Percentiles rank a stretch among this genome's conserved stretches.
Evolutionary conservation across 2,329 filamentous ascomycete species (phyloP).

Genomic region (Penicillium expansum): DNA sequence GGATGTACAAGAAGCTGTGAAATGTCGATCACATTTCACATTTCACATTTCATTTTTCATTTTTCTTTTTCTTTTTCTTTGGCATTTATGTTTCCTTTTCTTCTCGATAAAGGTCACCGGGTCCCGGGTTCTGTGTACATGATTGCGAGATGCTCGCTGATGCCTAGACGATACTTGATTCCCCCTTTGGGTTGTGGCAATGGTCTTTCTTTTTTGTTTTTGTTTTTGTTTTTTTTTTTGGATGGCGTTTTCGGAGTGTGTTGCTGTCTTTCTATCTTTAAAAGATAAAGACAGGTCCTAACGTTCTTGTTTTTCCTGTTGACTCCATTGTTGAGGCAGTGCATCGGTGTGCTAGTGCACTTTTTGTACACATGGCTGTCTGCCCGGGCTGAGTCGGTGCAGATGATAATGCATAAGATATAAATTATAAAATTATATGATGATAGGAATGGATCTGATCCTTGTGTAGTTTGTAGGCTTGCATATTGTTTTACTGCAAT

Average conservation of each 20-base stretch:
- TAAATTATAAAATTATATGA: neutral
- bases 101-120: no score
- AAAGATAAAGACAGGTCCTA: neutral
- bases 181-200: no score
- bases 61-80: neutral
- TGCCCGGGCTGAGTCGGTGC: neutral
- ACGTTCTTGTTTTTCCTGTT: neutral
- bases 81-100: no score
- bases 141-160: no score
- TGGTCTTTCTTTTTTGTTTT: no score
- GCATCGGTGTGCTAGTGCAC: neutral
- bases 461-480: neutral
- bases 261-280: neutral
- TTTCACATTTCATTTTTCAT: neutral
- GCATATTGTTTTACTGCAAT: neutral
- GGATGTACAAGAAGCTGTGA: constrained; percentile 4
- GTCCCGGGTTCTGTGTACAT: no score
- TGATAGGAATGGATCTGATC: neutral
- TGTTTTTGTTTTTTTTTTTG: neutral
- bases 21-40: neutral
- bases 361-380: neutral
- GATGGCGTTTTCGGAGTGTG: neutral
- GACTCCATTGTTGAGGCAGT: neutral
- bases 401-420: neutral
- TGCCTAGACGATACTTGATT: no score